Evolutionary conservation across 306 rosid species (phyloP), one percentile per base, ranked within the genome.

Genomic region (Rosa chinensis): DNA sequence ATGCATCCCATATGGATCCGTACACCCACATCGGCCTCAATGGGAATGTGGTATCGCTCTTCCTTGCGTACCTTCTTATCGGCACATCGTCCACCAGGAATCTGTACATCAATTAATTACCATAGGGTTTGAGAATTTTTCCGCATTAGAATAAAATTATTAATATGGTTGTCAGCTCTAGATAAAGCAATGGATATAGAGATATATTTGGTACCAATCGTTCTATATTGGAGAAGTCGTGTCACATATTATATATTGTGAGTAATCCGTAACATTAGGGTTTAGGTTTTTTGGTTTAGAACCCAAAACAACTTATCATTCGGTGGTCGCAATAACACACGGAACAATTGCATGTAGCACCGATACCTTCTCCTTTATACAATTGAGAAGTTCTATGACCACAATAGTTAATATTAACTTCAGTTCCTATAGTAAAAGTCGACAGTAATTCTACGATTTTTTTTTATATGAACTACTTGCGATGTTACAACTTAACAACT

Each of bases 1-100:
- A 95, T 48, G 99, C 99, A 82, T 93, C 99, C 99, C 99, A 93
- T 77, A 93, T 91, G 20, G 98, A 91, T 37, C 98, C 99, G 70
- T 91, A 95, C 64, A 84, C 83, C 86, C 89, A 88, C 99, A 95
- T 88, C 73, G 95, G 89, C 66, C 99, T 85, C 66, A 72, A 25
- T 28, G 97, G 99, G 72, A 85, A 95, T 64, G 96, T 95, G 4
- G 90, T 88, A 49, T 95, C 94, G 75, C 88, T 90, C 86, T 86
- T 90, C 79, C 87, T 86, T 16, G 83, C 82, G 69, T 93, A 95
- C 81, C 89, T 89, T 74, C 99, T 89, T 75, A 95, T 77, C 21
- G 99, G 99, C 42, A 91, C 87, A 81, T 93, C 93, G 73, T 95
- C 99, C 85, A 93, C 98, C 0, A 93, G 82, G 75, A 95, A 93